phyloP scores from a whole-genome alignment of 2,329 filamentous ascomycete genomes.

The Penicillium crustosum region DNA sequence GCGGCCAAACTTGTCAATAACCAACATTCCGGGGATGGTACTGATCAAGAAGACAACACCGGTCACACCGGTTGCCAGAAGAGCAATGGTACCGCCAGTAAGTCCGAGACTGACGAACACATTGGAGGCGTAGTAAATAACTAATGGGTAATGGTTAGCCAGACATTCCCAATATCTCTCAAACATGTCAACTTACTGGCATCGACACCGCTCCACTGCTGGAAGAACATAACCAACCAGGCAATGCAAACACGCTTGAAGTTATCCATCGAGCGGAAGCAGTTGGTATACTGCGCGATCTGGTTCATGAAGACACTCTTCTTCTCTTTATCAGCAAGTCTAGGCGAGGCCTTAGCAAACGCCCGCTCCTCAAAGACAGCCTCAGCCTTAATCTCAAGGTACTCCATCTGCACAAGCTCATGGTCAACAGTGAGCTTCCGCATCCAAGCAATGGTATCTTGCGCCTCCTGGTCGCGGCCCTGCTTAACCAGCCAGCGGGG shows the following conservation, averaged over 20 bases:
- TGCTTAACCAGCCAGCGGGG: conserved; percentile 54
- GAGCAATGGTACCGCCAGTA: conserved; percentile 33
- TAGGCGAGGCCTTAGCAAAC: conserved; percentile 49
- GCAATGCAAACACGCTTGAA: conserved; percentile 50
- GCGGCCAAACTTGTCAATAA: conserved; percentile 32
- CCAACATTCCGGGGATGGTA: conserved; percentile 34
- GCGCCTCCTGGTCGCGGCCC: conserved; percentile 48
- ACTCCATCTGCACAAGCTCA: conserved; percentile 46
- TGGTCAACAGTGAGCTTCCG: conserved; percentile 35
- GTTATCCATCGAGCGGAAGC: conserved; percentile 51
- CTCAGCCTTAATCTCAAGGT: conserved; percentile 51
- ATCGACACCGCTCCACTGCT: conserved; percentile 49
- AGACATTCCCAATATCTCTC: conserved; percentile 9
- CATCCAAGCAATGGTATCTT: conserved; percentile 28
- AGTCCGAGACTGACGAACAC: conserved; percentile 39
- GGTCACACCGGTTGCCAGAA: conserved; percentile 38
- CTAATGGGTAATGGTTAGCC: conserved; percentile 21
- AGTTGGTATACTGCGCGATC: conserved; percentile 53
- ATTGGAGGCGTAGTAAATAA: conserved; percentile 47
- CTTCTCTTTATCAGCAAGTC: conserved; percentile 33
- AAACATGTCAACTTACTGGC: conserved; percentile 27
- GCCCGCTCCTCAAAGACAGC: conserved; percentile 45
- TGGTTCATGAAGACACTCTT: conserved; percentile 47
- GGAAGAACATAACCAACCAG: conserved; percentile 51
- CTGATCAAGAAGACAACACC: conserved; percentile 35